Evolutionary conservation across 2,329 filamentous ascomycete species (phyloP).

Genomic region (Aureobasidium sp.): DNA sequence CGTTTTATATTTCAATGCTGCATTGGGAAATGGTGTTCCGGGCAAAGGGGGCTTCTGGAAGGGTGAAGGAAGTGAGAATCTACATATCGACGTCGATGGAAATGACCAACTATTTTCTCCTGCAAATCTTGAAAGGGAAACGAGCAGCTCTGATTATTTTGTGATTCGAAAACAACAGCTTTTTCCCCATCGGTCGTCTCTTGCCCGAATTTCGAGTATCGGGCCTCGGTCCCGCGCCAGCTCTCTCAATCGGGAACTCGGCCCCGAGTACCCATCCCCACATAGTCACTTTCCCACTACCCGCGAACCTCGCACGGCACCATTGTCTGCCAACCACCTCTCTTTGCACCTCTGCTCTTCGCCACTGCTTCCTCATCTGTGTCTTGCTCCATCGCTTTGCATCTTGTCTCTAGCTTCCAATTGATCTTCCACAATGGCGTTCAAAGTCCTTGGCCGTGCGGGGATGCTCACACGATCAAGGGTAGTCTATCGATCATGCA

Average conservation of each 20-base stretch:
- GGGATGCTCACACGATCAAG: neutral
- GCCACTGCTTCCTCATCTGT: too few species aligned
- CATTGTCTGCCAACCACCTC: too few species aligned
- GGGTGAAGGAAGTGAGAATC: neutral
- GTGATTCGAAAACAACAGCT: too few species aligned
- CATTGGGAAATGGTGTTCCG: slow-evolving; percentile 5
- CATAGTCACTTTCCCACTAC: neutral
- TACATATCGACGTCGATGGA: neutral
- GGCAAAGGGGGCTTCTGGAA: neutral
- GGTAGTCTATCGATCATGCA: neutral
- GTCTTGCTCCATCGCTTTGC: too few species aligned
- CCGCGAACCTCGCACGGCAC: neutral
- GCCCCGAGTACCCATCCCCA: slow-evolving; percentile 1
- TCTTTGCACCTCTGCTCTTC: too few species aligned
- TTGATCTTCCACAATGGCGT: too few species aligned
- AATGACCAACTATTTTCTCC: neutral
- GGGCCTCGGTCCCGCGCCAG: neutral
- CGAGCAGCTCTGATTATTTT: too few species aligned
- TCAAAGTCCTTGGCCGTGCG: too few species aligned
- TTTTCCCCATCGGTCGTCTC: neutral
- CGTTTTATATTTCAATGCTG: neutral
- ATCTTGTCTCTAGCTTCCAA: too few species aligned
- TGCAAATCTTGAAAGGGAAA: neutral
- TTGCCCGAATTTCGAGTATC: neutral
- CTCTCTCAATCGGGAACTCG: neutral